phyloP scores from a whole-genome alignment of 345 rosid genomes.

The Eucalyptus erythrocorys region DNA sequence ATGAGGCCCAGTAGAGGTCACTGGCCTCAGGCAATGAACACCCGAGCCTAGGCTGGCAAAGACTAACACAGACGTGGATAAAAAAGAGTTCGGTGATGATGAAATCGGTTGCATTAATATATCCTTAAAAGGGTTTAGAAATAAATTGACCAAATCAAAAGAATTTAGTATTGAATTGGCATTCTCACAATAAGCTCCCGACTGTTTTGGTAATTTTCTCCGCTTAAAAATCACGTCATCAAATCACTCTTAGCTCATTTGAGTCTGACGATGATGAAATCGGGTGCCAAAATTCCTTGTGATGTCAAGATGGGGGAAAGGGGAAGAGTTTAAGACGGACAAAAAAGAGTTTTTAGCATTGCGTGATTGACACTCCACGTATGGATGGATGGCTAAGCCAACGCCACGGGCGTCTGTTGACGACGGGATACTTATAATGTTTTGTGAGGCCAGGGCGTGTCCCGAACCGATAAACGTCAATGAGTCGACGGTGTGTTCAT shows the following conservation, averaged over 20 bases:
- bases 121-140: neutral
- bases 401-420: neutral
- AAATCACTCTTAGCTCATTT: neutral
- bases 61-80: fast-evolving
- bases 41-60: no score
- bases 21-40: no score
- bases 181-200: fast-evolving
- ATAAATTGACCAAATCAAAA: neutral
- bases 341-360: neutral
- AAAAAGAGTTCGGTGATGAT: no score
- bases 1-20: no score
- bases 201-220: neutral
- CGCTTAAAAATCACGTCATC: neutral
- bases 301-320: neutral
- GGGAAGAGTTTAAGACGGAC: neutral
- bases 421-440: neutral
- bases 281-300: neutral
- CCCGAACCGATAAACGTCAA: neutral
- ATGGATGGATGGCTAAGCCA: neutral
- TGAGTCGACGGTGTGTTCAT: neutral
- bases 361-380: neutral
- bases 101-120: no score
- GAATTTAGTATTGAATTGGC: fast-evolving
- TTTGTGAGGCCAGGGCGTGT: neutral
- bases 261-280: neutral